Evolutionary conservation across 2,329 filamentous ascomycete genomes (phyloP), one percentile per base, ranked within the genome.

Genomic region (Lizonia empirigonia): DNA sequence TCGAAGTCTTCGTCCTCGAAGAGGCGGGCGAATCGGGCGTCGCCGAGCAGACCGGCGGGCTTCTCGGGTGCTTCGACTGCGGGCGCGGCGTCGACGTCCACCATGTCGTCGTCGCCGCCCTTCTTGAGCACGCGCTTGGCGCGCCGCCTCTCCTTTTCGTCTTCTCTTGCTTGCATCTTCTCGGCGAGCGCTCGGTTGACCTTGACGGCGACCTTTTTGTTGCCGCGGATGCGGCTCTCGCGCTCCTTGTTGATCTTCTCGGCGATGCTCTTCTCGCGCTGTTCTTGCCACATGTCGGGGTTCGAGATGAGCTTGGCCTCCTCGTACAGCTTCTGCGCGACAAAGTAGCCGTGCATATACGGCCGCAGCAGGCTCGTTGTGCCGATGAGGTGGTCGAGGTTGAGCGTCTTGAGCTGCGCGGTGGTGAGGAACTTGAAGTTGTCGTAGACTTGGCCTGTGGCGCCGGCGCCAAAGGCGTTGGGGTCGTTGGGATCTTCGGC

Each of bases 281-380:
- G 91, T 67, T 97, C 90, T 70, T 97, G 91, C 82, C 89, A 96
- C 44, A 95, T 83, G 69, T 95, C 95, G 0, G 94, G 94, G 74
- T 97, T 96, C 40, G 89, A 88, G 64, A 97, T 96, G 53, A 99
- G 78, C 47, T 90, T 82, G 15, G 94, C 94, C 73, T 99, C 92
- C 70, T 99, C 95, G 73, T 99, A 97, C 20, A 99, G 77, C 68
- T 92, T 91, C 64, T 95, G 93, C 27, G 90, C 90, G 39, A 99
- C 92, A 76, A 99, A 99, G 80, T 94, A 97, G 63, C 94, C 95
- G 72, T 99, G 94, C 95, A 99, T 99, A 71, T 99, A 99, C 34
- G 94, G 94, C 35, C 93, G 84, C 32, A 99, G 79, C 16, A 97
- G 78, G 67, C 90, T 94, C 22, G 91, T 96, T 64, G 91, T 92